These are phyloP conservation scores for Gloeostereum incarnatum DNA, from an alignment of 768 basidiomycete species.

Conservation along the genomic window DNA sequence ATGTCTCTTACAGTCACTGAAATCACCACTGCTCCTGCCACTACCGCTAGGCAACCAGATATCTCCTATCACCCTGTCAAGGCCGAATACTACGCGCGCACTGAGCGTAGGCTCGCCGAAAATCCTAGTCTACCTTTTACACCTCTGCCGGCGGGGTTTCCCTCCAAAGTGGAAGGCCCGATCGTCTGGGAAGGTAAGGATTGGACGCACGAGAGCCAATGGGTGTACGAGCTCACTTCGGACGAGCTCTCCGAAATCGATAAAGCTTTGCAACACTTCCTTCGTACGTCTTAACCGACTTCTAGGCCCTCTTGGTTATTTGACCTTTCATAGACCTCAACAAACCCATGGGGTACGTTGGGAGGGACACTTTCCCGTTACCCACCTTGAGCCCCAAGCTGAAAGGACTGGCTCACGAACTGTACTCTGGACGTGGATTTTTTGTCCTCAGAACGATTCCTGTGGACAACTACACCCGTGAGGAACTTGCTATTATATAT, in stretches of 20 bases:
- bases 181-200: conserved; percentile 38
- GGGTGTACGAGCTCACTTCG: conserved; percentile 28
- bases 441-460: conserved; percentile 38
- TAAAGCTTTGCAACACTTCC: conserved; percentile 26
- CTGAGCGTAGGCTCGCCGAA: conserved; percentile 25
- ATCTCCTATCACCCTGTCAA: conserved; percentile 34
- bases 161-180: conserved; percentile 23
- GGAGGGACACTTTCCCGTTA: conserved; percentile 31
- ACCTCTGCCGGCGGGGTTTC: conserved; percentile 27
- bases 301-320: background rate
- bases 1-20: too few relatives aligned
- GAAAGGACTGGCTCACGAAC: conserved; percentile 25
- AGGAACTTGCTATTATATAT: conserved; percentile 31
- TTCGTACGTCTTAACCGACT: conserved; percentile 15
- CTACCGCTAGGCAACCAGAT: conserved; percentile 24
- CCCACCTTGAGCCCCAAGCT: conserved; percentile 26
- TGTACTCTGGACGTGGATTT: conserved; percentile 37
- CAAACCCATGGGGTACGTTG: conserved; percentile 24
- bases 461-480: conserved; percentile 28
- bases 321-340: conserved; percentile 12
- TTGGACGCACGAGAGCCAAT: conserved; percentile 30
- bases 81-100: conserved; percentile 26
- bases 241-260: conserved; percentile 29
- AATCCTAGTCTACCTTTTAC: conserved; percentile 23
- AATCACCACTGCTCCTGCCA: too few relatives aligned